Evolutionary conservation across 306 rosid genomes (phyloP), one percentile per base, ranked within the genome.

Genomic region (Vigna trinervia): DNA sequence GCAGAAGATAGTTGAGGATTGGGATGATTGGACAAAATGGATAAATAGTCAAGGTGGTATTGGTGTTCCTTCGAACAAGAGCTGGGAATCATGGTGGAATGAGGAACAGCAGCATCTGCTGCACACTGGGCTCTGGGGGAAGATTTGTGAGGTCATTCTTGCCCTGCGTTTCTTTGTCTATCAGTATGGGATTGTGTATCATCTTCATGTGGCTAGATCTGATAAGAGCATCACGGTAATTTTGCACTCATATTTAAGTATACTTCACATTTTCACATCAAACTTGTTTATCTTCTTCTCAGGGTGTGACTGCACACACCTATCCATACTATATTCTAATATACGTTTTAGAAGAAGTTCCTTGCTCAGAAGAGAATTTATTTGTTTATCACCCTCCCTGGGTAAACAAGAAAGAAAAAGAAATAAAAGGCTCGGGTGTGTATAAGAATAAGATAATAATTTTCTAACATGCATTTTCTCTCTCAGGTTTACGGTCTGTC

Each of bases 11-110:
- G 96, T 92, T 47, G 99, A 95, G 48, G 99, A 95, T 82, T 90
- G 91, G 96, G 97, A 92, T 62, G 99, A 95, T 85, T 95, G 97
- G 99, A 22, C 91, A 36, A 95, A 95, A 87, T 95, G 99, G 99
- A 92, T 90, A 38, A 86, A 20, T 70, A 89, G 90, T 86, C 92
- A 83, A 57, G 99, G 99, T 10, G 99, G 97, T 79, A 87, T 95
- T 50, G 99, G 99, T 77, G 99, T 95, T 78, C 94, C 97, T 1
- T 84, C 97, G 43, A 86, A 68, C 83, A 95, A 92, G 90, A 92
- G 97, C 84, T 95, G 99, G 99, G 99, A 95, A 80, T 95, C 99
- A 2, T 95, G 99, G 99, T 95, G 99, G 99, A 91, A 89, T 19
- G 99, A 95, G 84, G 97, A 95, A 85, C 99, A 95, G 26, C 97